phyloP scores from a whole-genome alignment of 495 filamentous ascomycete species.

The Endocarpon pusillum region DNA sequence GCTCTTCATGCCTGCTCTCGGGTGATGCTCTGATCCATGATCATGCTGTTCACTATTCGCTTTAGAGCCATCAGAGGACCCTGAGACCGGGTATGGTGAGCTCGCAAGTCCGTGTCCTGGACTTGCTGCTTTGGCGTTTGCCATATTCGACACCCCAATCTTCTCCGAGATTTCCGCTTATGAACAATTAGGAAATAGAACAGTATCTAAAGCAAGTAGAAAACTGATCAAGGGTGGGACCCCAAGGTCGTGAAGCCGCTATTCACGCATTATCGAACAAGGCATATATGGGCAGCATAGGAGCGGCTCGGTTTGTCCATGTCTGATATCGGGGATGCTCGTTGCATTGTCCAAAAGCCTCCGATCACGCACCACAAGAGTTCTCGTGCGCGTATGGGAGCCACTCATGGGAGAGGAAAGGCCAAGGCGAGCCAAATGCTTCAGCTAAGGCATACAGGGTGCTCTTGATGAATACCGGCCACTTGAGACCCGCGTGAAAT shows the following conservation, averaged over 20 bases:
- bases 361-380: background rate
- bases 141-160: background rate
- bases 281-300: background rate
- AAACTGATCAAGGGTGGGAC: too few species aligned
- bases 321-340: background rate
- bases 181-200: too few species aligned
- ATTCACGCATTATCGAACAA: background rate
- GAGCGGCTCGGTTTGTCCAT: background rate
- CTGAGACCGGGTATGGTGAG: background rate
- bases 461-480: background rate
- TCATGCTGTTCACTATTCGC: background rate
- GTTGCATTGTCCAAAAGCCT: background rate
- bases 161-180: background rate
- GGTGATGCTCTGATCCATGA: background rate
- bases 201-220: too few species aligned
- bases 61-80: background rate
- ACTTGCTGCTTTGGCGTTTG: background rate
- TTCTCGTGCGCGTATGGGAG: background rate
- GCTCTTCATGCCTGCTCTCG: constrained; percentile 2
- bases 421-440: background rate
- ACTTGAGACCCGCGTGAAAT: background rate
- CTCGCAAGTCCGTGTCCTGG: background rate
- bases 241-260: background rate
- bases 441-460: background rate
- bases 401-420: background rate